These are phyloP conservation scores for Talaromyces sp. DNA, from an alignment of 2,329 filamentous ascomycete species.

Conservation along the genomic window DNA sequence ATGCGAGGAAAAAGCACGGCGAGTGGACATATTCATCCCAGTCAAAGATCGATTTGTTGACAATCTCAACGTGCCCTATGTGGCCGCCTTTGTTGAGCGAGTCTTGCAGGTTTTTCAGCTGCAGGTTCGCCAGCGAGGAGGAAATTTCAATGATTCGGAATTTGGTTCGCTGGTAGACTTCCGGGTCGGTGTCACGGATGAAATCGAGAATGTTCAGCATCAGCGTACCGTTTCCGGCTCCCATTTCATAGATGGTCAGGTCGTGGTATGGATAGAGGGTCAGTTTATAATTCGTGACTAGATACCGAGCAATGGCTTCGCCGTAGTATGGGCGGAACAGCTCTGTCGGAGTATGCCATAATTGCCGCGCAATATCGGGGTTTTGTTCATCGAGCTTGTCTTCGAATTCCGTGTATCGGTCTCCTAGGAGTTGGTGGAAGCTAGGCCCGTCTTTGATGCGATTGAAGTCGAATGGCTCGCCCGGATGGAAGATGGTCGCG, in stretches of 20 bases:
- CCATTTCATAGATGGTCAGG: conserved; percentile 97
- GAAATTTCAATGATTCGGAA: conserved; percentile 98
- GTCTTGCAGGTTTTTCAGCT: conserved; percentile 63
- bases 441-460: conserved; percentile 74
- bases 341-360: conserved; percentile 98
- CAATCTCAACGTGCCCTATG: conserved; percentile 79
- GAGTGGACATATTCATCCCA: conserved; percentile 84
- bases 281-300: conserved; percentile 93
- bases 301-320: conserved; percentile 91
- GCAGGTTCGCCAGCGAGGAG: conserved; percentile 68
- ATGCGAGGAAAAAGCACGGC: conserved; percentile 94
- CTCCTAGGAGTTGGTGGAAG: conserved; percentile 70
- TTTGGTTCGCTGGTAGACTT: conserved; percentile 88
- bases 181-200: conserved; percentile 80
- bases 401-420: conserved; percentile 85
- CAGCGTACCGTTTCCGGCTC: conserved; percentile 90
- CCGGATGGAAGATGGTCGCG: conserved; percentile 90
- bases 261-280: conserved; percentile 93
- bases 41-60: conserved; percentile 92
- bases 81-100: conserved; percentile 69
- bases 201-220: conserved; percentile 99
- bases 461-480: conserved; percentile 85
- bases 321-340: conserved; percentile 95
- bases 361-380: conserved; percentile 71
- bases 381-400: conserved; percentile 71